Percentiles rank a stretch among this genome's conserved stretches.
These are phyloP conservation scores for Leishmania turanica DNA, from an alignment of 208 protist species.

Conservation along the genomic window DNA sequence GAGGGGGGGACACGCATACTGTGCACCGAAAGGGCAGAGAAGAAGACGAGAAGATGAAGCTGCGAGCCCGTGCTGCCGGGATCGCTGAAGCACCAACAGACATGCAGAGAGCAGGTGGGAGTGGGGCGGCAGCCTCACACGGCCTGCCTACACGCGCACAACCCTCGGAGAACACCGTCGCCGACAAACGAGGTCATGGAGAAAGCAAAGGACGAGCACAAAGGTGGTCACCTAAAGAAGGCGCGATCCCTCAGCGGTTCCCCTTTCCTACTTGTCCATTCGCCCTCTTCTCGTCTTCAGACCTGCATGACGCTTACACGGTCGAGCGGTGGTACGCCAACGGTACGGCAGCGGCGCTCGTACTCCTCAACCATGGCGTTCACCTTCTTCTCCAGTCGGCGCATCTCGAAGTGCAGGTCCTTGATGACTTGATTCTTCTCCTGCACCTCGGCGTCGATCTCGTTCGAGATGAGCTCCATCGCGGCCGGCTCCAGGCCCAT, in stretches of 20 bases:
- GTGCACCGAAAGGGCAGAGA: not conserved
- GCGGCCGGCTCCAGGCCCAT: slow-evolving; percentile 93
- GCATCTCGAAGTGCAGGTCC: slow-evolving; percentile 96
- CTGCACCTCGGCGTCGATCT: slow-evolving; percentile 92
- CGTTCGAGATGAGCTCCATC: slow-evolving; percentile 81
- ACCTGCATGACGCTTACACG: slow-evolving; percentile 47
- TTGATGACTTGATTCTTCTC: slow-evolving; percentile 95
- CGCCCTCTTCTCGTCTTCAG: not conserved
- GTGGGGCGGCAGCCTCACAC: not conserved
- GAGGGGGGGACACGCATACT: not conserved
- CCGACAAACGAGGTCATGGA: not conserved
- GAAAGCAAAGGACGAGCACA: not conserved
- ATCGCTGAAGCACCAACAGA: not conserved
- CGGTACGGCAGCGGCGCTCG: slow-evolving; percentile 72
- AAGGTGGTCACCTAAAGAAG: not conserved
- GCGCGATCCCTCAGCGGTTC: not conserved
- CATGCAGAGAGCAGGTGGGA: not conserved
- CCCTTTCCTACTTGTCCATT: too few relatives aligned
- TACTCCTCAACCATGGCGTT: slow-evolving; percentile 76
- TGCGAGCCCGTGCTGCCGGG: not conserved
- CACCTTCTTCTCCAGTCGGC: slow-evolving; percentile 65
- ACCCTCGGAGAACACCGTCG: not conserved
- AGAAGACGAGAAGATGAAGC: not conserved
- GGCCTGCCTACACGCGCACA: too few relatives aligned
- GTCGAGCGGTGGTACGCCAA: slow-evolving; percentile 52